Percentiles rank a stretch among this genome's conserved stretches.
These are phyloP conservation scores for Rhododendron kiyosumense DNA, from an alignment of 148 eudicot species.

Conservation along the genomic window DNA sequence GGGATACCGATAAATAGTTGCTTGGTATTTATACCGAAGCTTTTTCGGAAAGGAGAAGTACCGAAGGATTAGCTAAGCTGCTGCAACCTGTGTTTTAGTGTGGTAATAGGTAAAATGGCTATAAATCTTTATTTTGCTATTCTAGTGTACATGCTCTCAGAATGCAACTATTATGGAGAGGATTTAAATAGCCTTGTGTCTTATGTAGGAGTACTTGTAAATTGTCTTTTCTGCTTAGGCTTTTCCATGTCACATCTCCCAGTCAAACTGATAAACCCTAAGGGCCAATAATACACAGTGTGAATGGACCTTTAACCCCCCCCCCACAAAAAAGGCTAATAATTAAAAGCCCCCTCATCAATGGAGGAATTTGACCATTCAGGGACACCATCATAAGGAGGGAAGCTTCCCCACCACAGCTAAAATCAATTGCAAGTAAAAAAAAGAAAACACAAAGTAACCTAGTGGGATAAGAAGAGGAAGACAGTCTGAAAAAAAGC, in stretches of 20 bases:
- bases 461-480: not conserved
- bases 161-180: too few relatives aligned
- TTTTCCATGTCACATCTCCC: not conserved
- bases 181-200: too few relatives aligned
- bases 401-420: not conserved
- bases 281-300: not conserved
- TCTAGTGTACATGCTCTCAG: too few relatives aligned
- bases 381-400: conserved; percentile 11
- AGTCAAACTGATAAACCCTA: not conserved
- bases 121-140: too few relatives aligned
- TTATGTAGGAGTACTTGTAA: not conserved
- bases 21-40: too few relatives aligned
- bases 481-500: conserved; percentile 1
- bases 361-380: conserved; percentile 15
- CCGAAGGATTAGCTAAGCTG: too few relatives aligned
- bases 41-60: too few relatives aligned
- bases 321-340: not conserved
- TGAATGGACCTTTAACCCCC: conserved; percentile 3
- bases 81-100: too few relatives aligned
- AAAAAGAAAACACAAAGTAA: not conserved
- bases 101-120: too few relatives aligned
- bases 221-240: not conserved
- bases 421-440: not conserved
- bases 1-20: too few relatives aligned
- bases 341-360: not conserved